Percentiles rank a stretch among this genome's conserved stretches.
These are phyloP conservation scores for Fusarium paranaense DNA, from an alignment of 2,329 filamentous ascomycete genomes.

Conservation along the genomic window DNA sequence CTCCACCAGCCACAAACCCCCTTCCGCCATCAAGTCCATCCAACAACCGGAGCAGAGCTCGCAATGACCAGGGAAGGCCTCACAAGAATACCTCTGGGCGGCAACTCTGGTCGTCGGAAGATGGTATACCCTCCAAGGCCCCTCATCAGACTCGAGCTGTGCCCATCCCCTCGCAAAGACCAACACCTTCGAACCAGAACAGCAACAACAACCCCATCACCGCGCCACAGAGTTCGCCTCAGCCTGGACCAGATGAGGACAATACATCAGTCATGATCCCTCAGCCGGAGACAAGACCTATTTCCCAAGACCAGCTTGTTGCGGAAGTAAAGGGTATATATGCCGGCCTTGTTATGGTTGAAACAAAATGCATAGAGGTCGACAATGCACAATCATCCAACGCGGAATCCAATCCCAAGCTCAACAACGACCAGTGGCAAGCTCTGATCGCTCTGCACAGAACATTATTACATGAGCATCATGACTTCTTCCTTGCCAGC, in stretches of 20 bases:
- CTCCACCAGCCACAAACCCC: slow-evolving; percentile 40
- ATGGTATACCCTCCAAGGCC: slow-evolving; percentile 25
- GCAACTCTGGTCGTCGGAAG: slow-evolving; percentile 46
- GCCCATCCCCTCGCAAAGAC: slow-evolving; percentile 7
- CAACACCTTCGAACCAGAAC: background rate
- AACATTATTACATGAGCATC: slow-evolving; percentile 83
- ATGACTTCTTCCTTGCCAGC: slow-evolving; percentile 87
- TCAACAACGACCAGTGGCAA: slow-evolving; percentile 82
- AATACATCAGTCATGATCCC: slow-evolving; percentile 24
- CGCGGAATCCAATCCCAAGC: slow-evolving; percentile 54
- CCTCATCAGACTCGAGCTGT: slow-evolving; percentile 10
- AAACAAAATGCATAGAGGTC: slow-evolving; percentile 87
- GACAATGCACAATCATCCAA: slow-evolving; percentile 70
- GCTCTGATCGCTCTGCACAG: slow-evolving; percentile 84
- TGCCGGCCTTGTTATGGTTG: slow-evolving; percentile 84
- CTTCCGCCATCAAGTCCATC: slow-evolving; percentile 33
- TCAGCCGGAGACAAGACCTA: slow-evolving; percentile 49
- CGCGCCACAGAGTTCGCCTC: background rate
- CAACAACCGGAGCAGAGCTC: slow-evolving; percentile 21
- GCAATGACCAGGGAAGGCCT: slow-evolving; percentile 30
- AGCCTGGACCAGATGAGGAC: slow-evolving; percentile 15
- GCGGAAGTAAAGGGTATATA: slow-evolving; percentile 89
- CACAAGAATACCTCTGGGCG: slow-evolving; percentile 37
- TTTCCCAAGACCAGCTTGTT: slow-evolving; percentile 82
- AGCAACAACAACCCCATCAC: slow-evolving; percentile 7